These are phyloP conservation scores for Friedmanniomyces endolithicus DNA, from an alignment of 495 filamentous ascomycete species.

Conservation along the genomic window DNA sequence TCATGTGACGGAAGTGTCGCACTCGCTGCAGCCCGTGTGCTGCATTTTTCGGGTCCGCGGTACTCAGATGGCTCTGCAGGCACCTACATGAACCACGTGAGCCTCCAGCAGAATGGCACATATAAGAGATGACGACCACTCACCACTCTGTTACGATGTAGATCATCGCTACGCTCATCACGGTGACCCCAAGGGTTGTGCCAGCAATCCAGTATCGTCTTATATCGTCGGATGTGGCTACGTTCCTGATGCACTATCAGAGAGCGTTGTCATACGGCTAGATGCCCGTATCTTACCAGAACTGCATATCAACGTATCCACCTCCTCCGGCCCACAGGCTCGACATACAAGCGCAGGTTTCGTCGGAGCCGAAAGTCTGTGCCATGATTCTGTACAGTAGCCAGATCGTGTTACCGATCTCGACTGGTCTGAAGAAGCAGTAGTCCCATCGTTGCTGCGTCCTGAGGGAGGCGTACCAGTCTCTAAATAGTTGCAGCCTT, in stretches of 20 bases:
- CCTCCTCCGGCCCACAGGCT: conserved; percentile 20
- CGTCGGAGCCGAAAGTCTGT: conserved; percentile 28
- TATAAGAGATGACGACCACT: background rate
- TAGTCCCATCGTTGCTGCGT: conserved; percentile 17
- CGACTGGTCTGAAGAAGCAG: conserved; percentile 22
- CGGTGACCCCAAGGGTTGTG: conserved; percentile 21
- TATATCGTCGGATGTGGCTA: conserved; percentile 13
- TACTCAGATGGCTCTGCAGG: conserved; percentile 26
- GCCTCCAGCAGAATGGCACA: background rate
- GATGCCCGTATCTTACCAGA: background rate
- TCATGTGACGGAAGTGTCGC: conserved; percentile 1
- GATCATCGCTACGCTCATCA: conserved; percentile 26
- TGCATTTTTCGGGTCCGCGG: conserved; percentile 12
- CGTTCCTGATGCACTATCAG: conserved; percentile 2
- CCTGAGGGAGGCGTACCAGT: background rate
- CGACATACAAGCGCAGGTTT: conserved; percentile 26
- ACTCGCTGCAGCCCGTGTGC: conserved; percentile 1
- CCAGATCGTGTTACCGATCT: conserved; percentile 24
- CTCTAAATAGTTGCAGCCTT: background rate
- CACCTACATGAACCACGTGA: background rate
- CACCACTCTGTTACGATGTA: conserved; percentile 31
- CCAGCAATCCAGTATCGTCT: conserved; percentile 28
- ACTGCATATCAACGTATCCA: conserved; percentile 26
- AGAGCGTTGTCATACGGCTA: background rate
- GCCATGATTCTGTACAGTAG: conserved; percentile 27